Evolutionary conservation across 1,139 yeast species (phyloP).

Genomic region (Diutina neorugosa): DNA sequence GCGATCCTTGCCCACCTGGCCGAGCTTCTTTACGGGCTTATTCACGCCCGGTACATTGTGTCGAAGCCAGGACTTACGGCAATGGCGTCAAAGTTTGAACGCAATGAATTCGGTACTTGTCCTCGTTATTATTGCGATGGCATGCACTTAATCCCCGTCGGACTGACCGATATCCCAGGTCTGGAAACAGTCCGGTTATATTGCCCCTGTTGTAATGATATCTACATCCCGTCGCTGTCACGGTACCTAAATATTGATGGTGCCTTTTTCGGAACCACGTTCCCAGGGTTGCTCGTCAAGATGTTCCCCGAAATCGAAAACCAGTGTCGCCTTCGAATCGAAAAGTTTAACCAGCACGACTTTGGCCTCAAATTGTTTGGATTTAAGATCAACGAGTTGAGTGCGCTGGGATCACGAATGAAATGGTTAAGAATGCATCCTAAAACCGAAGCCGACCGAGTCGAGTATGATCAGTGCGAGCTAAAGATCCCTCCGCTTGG

Average conservation of each 20-base stretch:
- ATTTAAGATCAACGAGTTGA: constrained; percentile 63
- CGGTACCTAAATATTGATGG: constrained; percentile 86
- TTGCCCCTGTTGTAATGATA: constrained; percentile 91
- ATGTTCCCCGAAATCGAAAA: constrained; percentile 73
- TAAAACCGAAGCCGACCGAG: constrained; percentile 39
- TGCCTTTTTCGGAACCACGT: constrained; percentile 92
- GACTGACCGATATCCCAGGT: constrained; percentile 84
- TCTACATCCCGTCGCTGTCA: constrained; percentile 77
- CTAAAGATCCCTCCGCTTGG: constrained; percentile 33
- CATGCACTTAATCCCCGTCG: constrained; percentile 87
- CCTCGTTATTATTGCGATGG: constrained; percentile 87
- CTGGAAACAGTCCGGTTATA: constrained; percentile 82
- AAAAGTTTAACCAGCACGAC: constrained; percentile 38
- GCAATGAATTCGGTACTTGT: constrained; percentile 83
- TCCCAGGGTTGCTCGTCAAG: constrained; percentile 83
- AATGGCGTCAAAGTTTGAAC: constrained; percentile 93
- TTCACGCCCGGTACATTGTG: constrained; percentile 84
- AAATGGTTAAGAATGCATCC: constrained; percentile 84
- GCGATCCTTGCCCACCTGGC: constrained; percentile 83
- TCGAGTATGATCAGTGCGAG: constrained; percentile 53
- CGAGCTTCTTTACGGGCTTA: constrained; percentile 81
- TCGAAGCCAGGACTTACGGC: constrained; percentile 84
- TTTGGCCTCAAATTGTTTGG: constrained; percentile 81
- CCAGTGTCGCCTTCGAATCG: constrained; percentile 39
- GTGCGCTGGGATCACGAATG: constrained; percentile 87